phyloP scores from a whole-genome alignment of 2,329 filamentous ascomycete species.

The Triangularia verruculosa region DNA sequence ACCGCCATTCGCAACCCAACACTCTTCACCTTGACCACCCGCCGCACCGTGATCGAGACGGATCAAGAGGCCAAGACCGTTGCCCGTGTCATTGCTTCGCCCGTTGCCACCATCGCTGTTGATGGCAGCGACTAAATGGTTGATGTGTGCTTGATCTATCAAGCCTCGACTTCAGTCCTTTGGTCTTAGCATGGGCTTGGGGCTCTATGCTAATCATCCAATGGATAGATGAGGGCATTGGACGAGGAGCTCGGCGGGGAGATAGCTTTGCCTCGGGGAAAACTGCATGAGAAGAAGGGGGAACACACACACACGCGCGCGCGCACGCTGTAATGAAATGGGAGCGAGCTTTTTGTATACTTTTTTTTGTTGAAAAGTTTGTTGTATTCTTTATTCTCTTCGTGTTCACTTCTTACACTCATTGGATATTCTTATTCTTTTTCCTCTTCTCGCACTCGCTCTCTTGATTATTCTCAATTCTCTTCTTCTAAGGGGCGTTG shows the following conservation, averaged over 20 bases:
- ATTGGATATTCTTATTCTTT: not conserved
- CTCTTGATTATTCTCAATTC: not conserved
- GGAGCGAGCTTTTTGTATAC: not conserved
- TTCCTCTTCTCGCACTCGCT: not conserved
- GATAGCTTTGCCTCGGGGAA: not conserved
- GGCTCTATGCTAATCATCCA: not conserved
- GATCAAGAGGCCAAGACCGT: not conserved
- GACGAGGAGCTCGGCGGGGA: not conserved
- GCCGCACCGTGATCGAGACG: slow-evolving; percentile 6
- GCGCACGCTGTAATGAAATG: not conserved
- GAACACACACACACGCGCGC: not conserved
- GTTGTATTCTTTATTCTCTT: not conserved
- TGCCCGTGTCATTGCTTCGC: not conserved
- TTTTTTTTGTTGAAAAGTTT: not conserved
- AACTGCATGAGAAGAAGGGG: not conserved
- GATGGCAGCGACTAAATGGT: not conserved
- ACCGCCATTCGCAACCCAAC: slow-evolving; percentile 5
- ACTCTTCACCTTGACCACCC: slow-evolving; percentile 9
- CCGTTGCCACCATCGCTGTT: not conserved
- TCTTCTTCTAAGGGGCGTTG: not conserved
- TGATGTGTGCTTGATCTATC: not conserved
- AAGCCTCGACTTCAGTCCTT: not conserved
- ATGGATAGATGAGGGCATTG: not conserved
- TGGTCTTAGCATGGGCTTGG: not conserved
- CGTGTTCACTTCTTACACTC: not conserved